Evolutionary conservation across 495 filamentous ascomycete genomes (phyloP).

Genomic region (Penicillium goetzii): DNA sequence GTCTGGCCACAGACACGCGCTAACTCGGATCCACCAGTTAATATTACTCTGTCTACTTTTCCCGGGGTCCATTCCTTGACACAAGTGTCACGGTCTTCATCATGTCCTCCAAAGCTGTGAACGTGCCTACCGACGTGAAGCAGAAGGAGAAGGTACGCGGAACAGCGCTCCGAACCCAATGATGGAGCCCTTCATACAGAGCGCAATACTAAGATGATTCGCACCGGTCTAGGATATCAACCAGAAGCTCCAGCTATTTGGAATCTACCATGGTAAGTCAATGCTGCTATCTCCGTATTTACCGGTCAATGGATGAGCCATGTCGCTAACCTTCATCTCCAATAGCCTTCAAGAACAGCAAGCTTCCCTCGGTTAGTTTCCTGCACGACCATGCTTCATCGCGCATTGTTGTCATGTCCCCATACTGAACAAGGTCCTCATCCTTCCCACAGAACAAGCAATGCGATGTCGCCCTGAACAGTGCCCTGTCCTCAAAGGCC

Average conservation of each 20-base stretch:
- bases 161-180: slow-evolving; percentile 1
- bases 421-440: not conserved
- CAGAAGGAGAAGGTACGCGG: slow-evolving; percentile 55
- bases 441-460: slow-evolving; percentile 71
- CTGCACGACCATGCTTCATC: not conserved
- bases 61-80: slow-evolving; percentile 15
- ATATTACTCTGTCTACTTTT: slow-evolving; percentile 12
- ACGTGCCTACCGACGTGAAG: slow-evolving; percentile 66
- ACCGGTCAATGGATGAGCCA: not conserved
- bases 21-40: slow-evolving; percentile 23
- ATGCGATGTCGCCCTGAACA: slow-evolving; percentile 93
- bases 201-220: slow-evolving; percentile 23
- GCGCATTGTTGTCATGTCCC: not conserved
- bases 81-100: slow-evolving; percentile 26
- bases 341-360: slow-evolving; percentile 83
- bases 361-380: slow-evolving; percentile 81
- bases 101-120: slow-evolving; percentile 56
- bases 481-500: slow-evolving; percentile 67
- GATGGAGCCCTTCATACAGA: not conserved
- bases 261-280: slow-evolving; percentile 74
- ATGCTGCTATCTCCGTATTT: not conserved
- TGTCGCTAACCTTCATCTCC: slow-evolving; percentile 8
- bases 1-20: not conserved
- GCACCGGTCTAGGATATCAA: slow-evolving; percentile 67
- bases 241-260: slow-evolving; percentile 91